Conservation (phyloP, 805 yeast genomes). For the Teunomyces tritomae region DNA sequence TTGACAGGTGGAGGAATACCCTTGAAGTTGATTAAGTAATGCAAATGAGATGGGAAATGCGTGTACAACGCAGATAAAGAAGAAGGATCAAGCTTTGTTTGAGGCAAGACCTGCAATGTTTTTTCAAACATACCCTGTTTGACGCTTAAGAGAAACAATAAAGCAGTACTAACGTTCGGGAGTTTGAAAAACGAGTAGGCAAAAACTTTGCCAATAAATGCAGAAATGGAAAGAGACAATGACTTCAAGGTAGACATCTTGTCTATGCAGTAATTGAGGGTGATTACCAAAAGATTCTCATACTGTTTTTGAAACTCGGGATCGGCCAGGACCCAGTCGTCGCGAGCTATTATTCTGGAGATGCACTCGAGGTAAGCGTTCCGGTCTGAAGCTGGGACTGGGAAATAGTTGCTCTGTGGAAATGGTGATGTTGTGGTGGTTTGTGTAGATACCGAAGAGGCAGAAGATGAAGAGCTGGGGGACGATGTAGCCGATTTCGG, state of each 20-base stretch:
- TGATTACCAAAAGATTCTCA: slow-evolving; percentile 41
- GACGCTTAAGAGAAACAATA: slow-evolving; percentile 55
- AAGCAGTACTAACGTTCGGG: slow-evolving; percentile 54
- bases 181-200: slow-evolving; percentile 60
- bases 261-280: slow-evolving; percentile 51
- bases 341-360: slow-evolving; percentile 46
- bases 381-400: slow-evolving; percentile 45
- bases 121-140: slow-evolving; percentile 45
- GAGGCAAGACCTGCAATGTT: slow-evolving; percentile 5
- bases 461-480: neutral
- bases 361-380: slow-evolving; percentile 55
- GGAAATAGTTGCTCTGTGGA: slow-evolving; percentile 27
- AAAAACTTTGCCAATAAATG: slow-evolving; percentile 68
- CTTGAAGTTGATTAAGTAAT: slow-evolving; percentile 28
- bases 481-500: neutral
- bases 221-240: slow-evolving; percentile 54
- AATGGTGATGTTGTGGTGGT: slow-evolving; percentile 33
- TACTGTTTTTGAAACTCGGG: slow-evolving; percentile 24
- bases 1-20: slow-evolving; percentile 27
- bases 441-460: neutral
- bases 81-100: neutral
- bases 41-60: slow-evolving; percentile 29
- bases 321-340: slow-evolving; percentile 42
- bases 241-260: slow-evolving; percentile 47
- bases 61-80: slow-evolving; percentile 4